Base-by-base conservation (phyloP, 2,329 filamentous ascomycete genomes). In the Neospermospora avenae region DNA sequence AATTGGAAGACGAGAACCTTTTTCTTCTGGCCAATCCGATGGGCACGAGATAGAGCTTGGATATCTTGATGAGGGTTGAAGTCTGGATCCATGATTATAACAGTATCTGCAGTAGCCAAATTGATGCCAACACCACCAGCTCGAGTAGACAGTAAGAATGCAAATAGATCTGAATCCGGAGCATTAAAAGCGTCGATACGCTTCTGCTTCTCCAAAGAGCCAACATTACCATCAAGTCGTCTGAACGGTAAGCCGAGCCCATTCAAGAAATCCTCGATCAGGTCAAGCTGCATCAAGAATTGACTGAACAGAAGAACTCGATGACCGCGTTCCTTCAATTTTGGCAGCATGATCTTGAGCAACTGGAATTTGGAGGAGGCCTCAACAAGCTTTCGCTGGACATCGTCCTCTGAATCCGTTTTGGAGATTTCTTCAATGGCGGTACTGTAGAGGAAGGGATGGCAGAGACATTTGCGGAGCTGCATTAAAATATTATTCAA, bases 61-160 rank as follows among this genome's bases (percentile, higher is more conserved):
- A 99, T 89, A 70, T 99, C 96, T 74, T 99, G 95, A 71, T 99
- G 95, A 0, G 95, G 95, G 44, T 72, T 72, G 44, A 70, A 72
- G 52, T 72, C 70, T 3, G 70, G 69, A 63, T 72, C 70, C 66
- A 98, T 85, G 66, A 99, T 97, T 65, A 99, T 97, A 63, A 99
- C 96, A 0, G 95, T 99, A 71, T 99, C 95, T 2, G 95, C 95
- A 7, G 93, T 96, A 0, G 95, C 95, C 58, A 99, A 81, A 71
- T 99, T 99, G 78, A 99, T 99, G 16, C 95, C 96, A 0, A 99
- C 93, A 69, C 96, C 95, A 57, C 95, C 95, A 18, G 96, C 93
- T 64, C 95, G 87, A 3, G 96, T 99, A 0, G 93, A 98, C 0
- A 99, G 81, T 18, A 99, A 76, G 75, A 99, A 98, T 0, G 89